phyloP scores from a whole-genome alignment of 257 asterid genomes.

The Solanum medicagineum region DNA sequence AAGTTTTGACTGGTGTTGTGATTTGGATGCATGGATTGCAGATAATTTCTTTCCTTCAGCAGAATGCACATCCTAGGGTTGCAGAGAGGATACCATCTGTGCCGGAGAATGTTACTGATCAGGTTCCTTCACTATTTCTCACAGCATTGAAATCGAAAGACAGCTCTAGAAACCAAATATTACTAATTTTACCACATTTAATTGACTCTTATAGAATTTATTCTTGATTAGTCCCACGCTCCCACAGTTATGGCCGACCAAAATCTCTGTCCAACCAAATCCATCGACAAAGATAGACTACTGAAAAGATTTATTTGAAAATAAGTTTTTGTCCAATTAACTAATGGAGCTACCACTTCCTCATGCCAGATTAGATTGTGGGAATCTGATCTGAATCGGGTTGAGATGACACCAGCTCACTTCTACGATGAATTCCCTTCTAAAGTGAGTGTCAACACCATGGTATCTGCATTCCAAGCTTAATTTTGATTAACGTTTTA shows the following conservation, averaged over 20 bases:
- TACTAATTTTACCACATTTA: background rate
- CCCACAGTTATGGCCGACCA: background rate
- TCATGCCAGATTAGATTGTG: constrained; percentile 67
- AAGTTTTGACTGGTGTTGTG: background rate
- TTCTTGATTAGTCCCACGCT: background rate
- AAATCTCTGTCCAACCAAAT: background rate
- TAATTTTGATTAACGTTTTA: background rate
- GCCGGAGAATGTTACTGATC: constrained; percentile 96
- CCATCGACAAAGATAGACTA: background rate
- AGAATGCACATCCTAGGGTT: constrained; percentile 96
- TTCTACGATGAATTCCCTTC: constrained; percentile 79
- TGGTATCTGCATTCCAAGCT: background rate
- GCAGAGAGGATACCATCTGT: constrained; percentile 75
- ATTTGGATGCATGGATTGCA: constrained; percentile 26
- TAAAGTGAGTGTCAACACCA: constrained; percentile 26
- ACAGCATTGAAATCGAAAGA: background rate
- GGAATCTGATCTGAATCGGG: constrained; percentile 94
- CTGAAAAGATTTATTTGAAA: background rate
- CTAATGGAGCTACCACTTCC: background rate
- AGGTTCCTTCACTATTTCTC: constrained; percentile 26
- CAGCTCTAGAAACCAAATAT: background rate
- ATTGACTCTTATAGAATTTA: background rate
- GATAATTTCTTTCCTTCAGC: constrained; percentile 90
- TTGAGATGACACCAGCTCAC: constrained; percentile 61
- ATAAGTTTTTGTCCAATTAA: background rate